Evolutionary conservation across 2,329 filamentous ascomycete species (phyloP), one percentile per base, ranked within the genome.

Genomic region (Calonectria hongkongensis): DNA sequence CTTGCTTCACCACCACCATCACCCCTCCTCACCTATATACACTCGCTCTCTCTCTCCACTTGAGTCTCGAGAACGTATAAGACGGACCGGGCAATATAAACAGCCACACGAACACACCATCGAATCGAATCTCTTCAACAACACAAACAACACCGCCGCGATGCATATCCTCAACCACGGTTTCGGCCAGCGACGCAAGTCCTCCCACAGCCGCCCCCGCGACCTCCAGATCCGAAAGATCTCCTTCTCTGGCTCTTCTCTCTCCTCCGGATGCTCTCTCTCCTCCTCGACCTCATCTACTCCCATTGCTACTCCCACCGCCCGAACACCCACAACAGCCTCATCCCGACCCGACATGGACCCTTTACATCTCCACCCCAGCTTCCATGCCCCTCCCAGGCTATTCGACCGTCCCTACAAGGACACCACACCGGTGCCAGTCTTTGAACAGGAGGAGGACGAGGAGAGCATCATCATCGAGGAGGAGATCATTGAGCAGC

Each of bases 181-280:
- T 77, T 83, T 85, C 77, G 78, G 81, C 76, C 80, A 83, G 65
- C 79, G 82, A 76, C 82, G 83, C 74, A 84, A 84, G 78, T 78
- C 80, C 64, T 73, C 79, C 71, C 82, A 81, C 74, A 76, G 75
- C 64, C 79, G 79, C 27, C 82, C 84, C 41, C 80, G 83, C 60
- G 81, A 85, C 66, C 81, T 86, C 28, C 83, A 84, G 73, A 85
- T 86, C 70, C 83, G 84, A 79, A 86, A 86, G 78, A 76, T 85
- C 60, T 85, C 84, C 54, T 84, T 85, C 76, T 85, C 84, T 21
- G 84, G 84, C 73, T 83, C 81, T 66, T 85, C 84, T 1, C 81
- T 85, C 68, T 83, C 82, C 9, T 83, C 82, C 8, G 83, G 79
- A 73, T 81, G 82, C 78, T 85, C 84, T 51, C 79, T 82, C 51